phyloP scores from a whole-genome alignment of 805 yeast species.

The Metschnikowia henanensis region DNA sequence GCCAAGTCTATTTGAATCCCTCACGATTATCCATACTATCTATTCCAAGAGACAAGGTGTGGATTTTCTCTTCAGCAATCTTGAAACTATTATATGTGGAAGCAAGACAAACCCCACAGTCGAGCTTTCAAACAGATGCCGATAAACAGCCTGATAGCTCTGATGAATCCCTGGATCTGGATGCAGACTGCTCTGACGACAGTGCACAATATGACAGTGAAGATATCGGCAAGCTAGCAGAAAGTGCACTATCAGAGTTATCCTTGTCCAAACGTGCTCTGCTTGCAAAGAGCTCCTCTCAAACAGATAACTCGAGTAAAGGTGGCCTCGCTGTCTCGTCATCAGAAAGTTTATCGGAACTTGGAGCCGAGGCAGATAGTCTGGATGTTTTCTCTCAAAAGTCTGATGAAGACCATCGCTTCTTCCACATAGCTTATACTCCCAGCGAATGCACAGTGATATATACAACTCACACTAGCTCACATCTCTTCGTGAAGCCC shows the following conservation, averaged over 20 bases:
- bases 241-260: constrained; percentile 3
- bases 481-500: constrained; percentile 38
- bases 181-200: constrained; percentile 2
- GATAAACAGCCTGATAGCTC: neutral
- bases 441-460: constrained; percentile 64
- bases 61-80: constrained; percentile 55
- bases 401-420: constrained; percentile 38
- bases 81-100: constrained; percentile 44
- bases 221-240: neutral
- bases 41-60: constrained; percentile 50
- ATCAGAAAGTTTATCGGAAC: constrained; percentile 5
- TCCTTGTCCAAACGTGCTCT: constrained; percentile 2
- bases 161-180: constrained; percentile 5
- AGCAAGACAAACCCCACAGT: constrained; percentile 19
- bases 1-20: constrained; percentile 49
- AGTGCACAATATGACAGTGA: constrained; percentile 6
- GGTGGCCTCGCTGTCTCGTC: constrained; percentile 10
- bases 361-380: constrained; percentile 4
- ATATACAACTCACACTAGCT: constrained; percentile 43
- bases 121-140: constrained; percentile 7
- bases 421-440: constrained; percentile 62
- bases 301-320: constrained; percentile 33
- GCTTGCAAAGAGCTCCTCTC: constrained; percentile 6
- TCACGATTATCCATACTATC: constrained; percentile 50
- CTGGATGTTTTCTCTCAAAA: neutral